Evolutionary conservation across 305 asterid genomes (phyloP), one percentile per base, ranked within the genome.

Genomic region (Stenogyne calaminthoides): DNA sequence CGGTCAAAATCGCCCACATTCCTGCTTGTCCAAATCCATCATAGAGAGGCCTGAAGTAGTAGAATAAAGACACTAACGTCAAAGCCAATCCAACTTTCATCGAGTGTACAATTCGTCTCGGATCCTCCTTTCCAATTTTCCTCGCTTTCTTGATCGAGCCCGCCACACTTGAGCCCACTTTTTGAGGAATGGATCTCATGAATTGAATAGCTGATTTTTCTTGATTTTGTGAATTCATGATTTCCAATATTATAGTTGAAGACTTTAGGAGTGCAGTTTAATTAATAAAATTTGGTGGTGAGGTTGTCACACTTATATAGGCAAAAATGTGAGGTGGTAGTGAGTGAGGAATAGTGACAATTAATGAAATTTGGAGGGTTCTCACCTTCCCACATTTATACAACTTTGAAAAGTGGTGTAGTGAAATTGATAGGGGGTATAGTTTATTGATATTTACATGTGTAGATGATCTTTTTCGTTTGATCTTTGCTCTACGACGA

Each of bases 1-100:
- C 96, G 0, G 96, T 92, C 7, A 92, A 59, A 52, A 92, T 77
- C 0, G 96, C 96, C 96, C 96, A 92, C 81, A 92, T 86, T 70
- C 91, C 98, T 0, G 98, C 83, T 25, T 85, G 87, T 20, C 94
- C 96, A 59, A 92, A 86, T 1, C 96, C 88, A 39, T 80, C 76
- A 64, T 92, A 92, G 19, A 90, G 86, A 2, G 96, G 96, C 49
- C 88, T 67, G 37, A 87, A 81, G 72, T 90, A 90, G 82, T 90
- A 92, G 57, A 90, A 79, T 74, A 86, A 27, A 2, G 98, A 92
- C 6, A 87, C 90, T 19, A 92, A 9, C 0, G 94, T 83, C 11
- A 92, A 80, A 9, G 97, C 91, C 56, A 90, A 42, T 55, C 96
- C 98, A 37, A 90, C 96, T 77, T 90, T 92, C 44, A 80, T 49